Evolutionary conservation across 1,284 basidiomycete species (phyloP).

Genomic region (Fomitopsis schrenkii): DNA sequence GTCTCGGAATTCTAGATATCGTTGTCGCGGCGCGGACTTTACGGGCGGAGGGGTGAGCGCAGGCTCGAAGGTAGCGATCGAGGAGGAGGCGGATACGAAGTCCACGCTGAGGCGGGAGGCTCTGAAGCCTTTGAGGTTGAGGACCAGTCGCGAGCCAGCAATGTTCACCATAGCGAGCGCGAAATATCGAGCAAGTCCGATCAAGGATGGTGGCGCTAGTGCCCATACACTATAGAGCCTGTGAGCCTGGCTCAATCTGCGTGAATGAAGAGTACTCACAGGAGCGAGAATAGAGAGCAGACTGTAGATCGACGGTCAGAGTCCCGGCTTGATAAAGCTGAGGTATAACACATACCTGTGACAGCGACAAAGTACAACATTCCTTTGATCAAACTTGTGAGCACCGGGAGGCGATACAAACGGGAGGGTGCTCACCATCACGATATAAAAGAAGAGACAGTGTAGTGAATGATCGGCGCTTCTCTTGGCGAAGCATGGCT

Average conservation of each 20-base stretch:
- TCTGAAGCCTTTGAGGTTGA: constrained; percentile 27
- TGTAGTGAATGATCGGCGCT: constrained; percentile 21
- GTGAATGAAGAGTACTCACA: constrained; percentile 11
- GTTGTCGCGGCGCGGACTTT: background rate
- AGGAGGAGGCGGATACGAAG: constrained; percentile 11
- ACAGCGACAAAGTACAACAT: constrained; percentile 29
- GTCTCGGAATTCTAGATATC: background rate
- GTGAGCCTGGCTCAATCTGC: background rate
- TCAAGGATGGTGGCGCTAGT: constrained; percentile 25
- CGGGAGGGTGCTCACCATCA: constrained; percentile 19
- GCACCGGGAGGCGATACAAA: background rate
- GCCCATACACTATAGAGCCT: constrained; percentile 23
- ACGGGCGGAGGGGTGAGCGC: constrained; percentile 6
- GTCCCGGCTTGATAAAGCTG: no score
- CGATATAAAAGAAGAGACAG: constrained; percentile 27
- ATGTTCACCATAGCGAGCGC: constrained; percentile 29
- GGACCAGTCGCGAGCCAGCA: constrained; percentile 24
- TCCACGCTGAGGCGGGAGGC: constrained; percentile 16
- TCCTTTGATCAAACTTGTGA: constrained; percentile 11
- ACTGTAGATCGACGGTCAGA: constrained; percentile 7
- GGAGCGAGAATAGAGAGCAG: constrained; percentile 27
- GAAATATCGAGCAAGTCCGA: constrained; percentile 29
- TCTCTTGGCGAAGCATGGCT: constrained; percentile 22
- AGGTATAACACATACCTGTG: constrained; percentile 14
- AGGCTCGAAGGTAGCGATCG: constrained; percentile 4